These are phyloP conservation scores for Dinochytrium kinnereticum DNA, from an alignment of 371 early-diverging fungal species.

Conservation along the genomic window DNA sequence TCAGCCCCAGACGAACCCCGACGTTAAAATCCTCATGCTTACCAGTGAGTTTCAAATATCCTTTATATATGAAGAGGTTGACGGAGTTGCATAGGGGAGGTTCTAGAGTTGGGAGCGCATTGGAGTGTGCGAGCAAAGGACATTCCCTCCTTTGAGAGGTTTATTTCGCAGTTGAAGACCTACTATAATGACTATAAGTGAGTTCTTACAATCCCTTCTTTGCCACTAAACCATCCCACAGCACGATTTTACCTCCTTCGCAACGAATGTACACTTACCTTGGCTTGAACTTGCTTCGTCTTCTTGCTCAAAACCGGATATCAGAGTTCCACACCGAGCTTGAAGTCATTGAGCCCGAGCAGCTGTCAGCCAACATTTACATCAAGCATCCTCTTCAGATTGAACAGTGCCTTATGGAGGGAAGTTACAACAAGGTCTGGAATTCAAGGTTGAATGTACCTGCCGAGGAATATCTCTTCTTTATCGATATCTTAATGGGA, in stretches of 20 bases:
- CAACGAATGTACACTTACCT: slow-evolving; percentile 83
- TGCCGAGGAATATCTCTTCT: slow-evolving; percentile 87
- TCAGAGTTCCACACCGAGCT: slow-evolving; percentile 95
- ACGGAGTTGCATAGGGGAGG: slow-evolving; percentile 66
- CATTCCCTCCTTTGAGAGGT: slow-evolving; percentile 90
- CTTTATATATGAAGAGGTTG: background rate
- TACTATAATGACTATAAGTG: slow-evolving; percentile 88
- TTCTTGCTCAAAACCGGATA: slow-evolving; percentile 91
- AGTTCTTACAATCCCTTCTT: background rate
- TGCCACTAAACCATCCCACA: slow-evolving; percentile 22
- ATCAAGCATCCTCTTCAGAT: slow-evolving; percentile 91
- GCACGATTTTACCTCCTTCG: slow-evolving; percentile 74
- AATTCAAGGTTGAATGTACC: slow-evolving; percentile 84
- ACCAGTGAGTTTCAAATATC: slow-evolving; percentile 68
- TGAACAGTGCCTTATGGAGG: slow-evolving; percentile 89
- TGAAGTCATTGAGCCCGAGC: slow-evolving; percentile 85
- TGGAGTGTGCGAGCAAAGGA: slow-evolving; percentile 84
- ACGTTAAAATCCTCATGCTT: slow-evolving; percentile 65
- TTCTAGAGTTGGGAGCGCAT: slow-evolving; percentile 91
- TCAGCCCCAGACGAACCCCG: slow-evolving; percentile 65
- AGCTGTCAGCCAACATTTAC: slow-evolving; percentile 72
- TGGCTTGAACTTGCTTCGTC: slow-evolving; percentile 89
- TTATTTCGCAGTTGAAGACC: slow-evolving; percentile 89
- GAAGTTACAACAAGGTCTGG: slow-evolving; percentile 95
- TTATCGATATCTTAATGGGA: slow-evolving; percentile 89